Evolutionary conservation across 2,329 filamentous ascomycete genomes (phyloP).

Genomic region (Ceratocystis eucalypticola): DNA sequence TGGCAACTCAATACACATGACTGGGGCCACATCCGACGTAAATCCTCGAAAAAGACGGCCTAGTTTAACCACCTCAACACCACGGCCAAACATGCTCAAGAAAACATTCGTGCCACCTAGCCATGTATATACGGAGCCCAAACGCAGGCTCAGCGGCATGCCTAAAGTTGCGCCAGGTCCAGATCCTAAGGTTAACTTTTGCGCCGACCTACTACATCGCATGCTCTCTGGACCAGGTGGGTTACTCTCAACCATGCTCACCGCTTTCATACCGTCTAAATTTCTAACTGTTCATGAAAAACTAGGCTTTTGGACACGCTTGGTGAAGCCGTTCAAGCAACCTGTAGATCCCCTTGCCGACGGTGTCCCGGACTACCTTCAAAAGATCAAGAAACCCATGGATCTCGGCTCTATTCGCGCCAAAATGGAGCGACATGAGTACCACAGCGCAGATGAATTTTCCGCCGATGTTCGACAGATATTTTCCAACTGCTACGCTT

Average conservation of each 20-base stretch:
- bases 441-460: slow-evolving; percentile 41
- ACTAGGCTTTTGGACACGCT: slow-evolving; percentile 51
- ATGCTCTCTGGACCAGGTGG: slow-evolving; percentile 50
- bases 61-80: slow-evolving; percentile 23
- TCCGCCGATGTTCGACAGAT: slow-evolving; percentile 46
- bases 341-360: slow-evolving; percentile 44
- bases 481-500: slow-evolving; percentile 50
- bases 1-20: slow-evolving; percentile 11
- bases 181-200: slow-evolving; percentile 40
- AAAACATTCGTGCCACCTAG: slow-evolving; percentile 22
- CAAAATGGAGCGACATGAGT: slow-evolving; percentile 44
- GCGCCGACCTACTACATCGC: slow-evolving; percentile 41
- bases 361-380: slow-evolving; percentile 47
- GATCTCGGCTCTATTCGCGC: slow-evolving; percentile 46
- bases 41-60: slow-evolving; percentile 26
- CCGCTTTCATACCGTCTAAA: neutral
- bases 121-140: slow-evolving; percentile 18
- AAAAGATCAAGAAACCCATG: slow-evolving; percentile 49
- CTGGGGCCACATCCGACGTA: slow-evolving; percentile 18
- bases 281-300: neutral
- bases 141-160: slow-evolving; percentile 22
- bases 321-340: slow-evolving; percentile 48
- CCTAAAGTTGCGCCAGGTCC: slow-evolving; percentile 14
- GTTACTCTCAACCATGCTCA: slow-evolving; percentile 14
- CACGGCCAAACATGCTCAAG: slow-evolving; percentile 23